A percentile compares a stretch with the other conserved stretches of the same genome.
Evolutionary conservation across 805 yeast genomes (phyloP).

Genomic region (Metschnikowia shivogae): DNA sequence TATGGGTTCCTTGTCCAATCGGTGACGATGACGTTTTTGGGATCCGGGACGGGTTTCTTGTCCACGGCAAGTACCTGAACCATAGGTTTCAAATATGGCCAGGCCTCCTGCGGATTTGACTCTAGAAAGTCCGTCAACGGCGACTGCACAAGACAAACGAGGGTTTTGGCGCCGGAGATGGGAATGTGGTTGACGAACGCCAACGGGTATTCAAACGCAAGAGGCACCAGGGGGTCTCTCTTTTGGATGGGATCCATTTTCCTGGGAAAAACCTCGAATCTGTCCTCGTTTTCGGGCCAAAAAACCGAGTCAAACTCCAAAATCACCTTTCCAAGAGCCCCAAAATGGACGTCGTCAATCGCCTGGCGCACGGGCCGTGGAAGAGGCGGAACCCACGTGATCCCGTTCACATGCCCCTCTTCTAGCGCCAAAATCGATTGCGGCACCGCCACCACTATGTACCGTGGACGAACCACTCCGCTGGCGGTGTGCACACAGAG

Average conservation of each 20-base stretch:
- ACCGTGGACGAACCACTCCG: constrained; percentile 44
- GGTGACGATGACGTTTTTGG: constrained; percentile 42
- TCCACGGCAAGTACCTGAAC: constrained; percentile 16
- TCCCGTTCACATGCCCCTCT: constrained; percentile 37
- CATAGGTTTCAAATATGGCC: constrained; percentile 57
- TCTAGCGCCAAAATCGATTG: constrained; percentile 58
- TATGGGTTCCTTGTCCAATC: constrained; percentile 81
- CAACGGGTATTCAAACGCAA: constrained; percentile 57
- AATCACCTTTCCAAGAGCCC: constrained; percentile 68
- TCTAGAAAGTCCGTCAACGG: constrained; percentile 65
- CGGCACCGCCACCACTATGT: constrained; percentile 71
- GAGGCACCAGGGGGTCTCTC: constrained; percentile 27
- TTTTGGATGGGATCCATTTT: background rate
- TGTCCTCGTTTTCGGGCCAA: constrained; percentile 47
- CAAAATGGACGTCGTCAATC: constrained; percentile 51
- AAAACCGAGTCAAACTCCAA: constrained; percentile 60
- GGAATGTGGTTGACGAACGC: constrained; percentile 53
- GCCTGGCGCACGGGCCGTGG: constrained; percentile 44
- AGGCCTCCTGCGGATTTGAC: constrained; percentile 46
- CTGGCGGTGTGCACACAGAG: constrained; percentile 25
- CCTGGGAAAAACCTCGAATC: constrained; percentile 18
- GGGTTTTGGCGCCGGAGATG: constrained; percentile 28
- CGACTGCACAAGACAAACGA: constrained; percentile 67
- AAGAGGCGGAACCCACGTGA: constrained; percentile 53
- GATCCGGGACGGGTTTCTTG: constrained; percentile 21